A percentile compares a stretch with the other conserved stretches of the same genome.
Conservation (phyloP, 495 filamentous ascomycete species). For the Hyaloscypha variabilis region DNA sequence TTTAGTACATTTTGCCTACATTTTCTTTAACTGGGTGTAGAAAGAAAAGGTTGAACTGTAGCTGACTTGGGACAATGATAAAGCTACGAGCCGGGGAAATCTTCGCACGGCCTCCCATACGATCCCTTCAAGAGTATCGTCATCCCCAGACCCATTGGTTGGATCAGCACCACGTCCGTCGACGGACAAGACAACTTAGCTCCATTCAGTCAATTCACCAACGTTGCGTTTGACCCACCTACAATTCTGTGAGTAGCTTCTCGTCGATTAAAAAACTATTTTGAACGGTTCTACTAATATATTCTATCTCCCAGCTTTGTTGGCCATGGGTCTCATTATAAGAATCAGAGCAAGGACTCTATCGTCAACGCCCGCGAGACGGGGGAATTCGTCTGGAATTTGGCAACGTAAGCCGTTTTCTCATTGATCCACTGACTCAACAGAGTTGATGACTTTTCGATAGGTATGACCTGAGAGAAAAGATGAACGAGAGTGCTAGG, state of each 20-base stretch:
- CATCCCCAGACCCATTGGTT: slow-evolving; percentile 48
- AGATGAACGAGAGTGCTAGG: slow-evolving; percentile 2
- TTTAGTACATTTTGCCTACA: slow-evolving; percentile 2
- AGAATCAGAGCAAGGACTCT: slow-evolving; percentile 17
- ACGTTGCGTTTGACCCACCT: slow-evolving; percentile 31
- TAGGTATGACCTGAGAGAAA: slow-evolving; percentile 10
- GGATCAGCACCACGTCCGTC: slow-evolving; percentile 44
- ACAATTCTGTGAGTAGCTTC: slow-evolving; percentile 20
- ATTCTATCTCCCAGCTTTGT: slow-evolving; percentile 11
- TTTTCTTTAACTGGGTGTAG: not conserved
- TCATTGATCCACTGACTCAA: not conserved
- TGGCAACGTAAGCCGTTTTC: slow-evolving; percentile 18
- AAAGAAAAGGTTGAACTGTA: not conserved
- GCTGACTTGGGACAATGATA: not conserved
- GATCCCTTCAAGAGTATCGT: slow-evolving; percentile 50
- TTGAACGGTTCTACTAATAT: slow-evolving; percentile 3
- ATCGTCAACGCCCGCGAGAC: slow-evolving; percentile 15
- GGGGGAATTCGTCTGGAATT: slow-evolving; percentile 22
- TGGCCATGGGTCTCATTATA: slow-evolving; percentile 13
- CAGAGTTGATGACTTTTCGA: not conserved
- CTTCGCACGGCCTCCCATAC: slow-evolving; percentile 36
- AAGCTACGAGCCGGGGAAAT: slow-evolving; percentile 8
- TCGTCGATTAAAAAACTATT: not conserved
- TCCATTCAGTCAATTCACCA: slow-evolving; percentile 31
- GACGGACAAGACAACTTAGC: slow-evolving; percentile 29